Evolutionary conservation across 495 filamentous ascomycete species (phyloP).

Genomic region (Neurospora sp.): DNA sequence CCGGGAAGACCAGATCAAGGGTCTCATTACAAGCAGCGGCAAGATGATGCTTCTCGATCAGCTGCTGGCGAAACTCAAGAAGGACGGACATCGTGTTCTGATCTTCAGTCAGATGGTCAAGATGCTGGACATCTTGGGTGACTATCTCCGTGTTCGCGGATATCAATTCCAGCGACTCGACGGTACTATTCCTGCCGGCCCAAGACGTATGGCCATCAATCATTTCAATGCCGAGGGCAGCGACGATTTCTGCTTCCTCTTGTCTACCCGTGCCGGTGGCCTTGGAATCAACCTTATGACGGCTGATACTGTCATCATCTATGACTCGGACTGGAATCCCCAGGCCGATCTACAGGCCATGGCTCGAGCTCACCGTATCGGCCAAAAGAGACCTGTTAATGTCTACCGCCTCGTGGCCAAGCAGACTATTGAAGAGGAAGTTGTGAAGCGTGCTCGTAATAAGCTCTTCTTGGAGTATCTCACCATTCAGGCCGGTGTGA

Average conservation of each 20-base stretch:
- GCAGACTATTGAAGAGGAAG: slow-evolving; percentile 96
- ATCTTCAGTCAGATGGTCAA: slow-evolving; percentile 99
- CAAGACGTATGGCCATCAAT: slow-evolving; percentile 85
- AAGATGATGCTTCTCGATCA: slow-evolving; percentile 99
- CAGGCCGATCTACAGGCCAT: slow-evolving; percentile 98
- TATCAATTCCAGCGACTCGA: slow-evolving; percentile 91
- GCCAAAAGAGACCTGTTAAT: slow-evolving; percentile 89
- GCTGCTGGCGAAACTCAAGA: slow-evolving; percentile 79
- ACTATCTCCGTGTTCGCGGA: slow-evolving; percentile 82
- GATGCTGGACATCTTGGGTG: slow-evolving; percentile 90
- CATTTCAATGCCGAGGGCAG: slow-evolving; percentile 95
- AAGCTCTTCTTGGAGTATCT: slow-evolving; percentile 98
- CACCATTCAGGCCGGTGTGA: slow-evolving; percentile 92
- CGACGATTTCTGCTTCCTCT: slow-evolving; percentile 88
- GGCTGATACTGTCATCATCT: slow-evolving; percentile 93
- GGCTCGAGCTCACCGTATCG: slow-evolving; percentile 95
- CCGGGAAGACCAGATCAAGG: slow-evolving; percentile 80
- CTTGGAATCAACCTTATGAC: slow-evolving; percentile 99
- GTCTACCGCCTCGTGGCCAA: slow-evolving; percentile 94
- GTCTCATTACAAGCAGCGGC: slow-evolving; percentile 88
- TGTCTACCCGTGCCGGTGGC: slow-evolving; percentile 92
- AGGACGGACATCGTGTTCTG: slow-evolving; percentile 86
- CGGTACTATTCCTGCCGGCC: slow-evolving; percentile 78
- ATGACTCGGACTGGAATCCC: slow-evolving; percentile 99
- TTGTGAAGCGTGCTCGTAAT: slow-evolving; percentile 89